Evolutionary conservation across 2,329 filamentous ascomycete species (phyloP).

Genomic region (Fusarium pininemorale): DNA sequence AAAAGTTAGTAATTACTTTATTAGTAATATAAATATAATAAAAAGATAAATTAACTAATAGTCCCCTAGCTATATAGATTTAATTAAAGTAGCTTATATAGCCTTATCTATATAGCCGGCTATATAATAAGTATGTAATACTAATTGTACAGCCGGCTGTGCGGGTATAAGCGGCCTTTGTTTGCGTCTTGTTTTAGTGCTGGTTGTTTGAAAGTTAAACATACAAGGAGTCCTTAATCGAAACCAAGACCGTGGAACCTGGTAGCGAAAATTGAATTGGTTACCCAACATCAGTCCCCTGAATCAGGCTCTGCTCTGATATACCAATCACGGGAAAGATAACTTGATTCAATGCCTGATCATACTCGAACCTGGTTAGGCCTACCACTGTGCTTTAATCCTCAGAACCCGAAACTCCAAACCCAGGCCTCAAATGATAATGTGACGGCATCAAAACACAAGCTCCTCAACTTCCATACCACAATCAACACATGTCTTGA

Average conservation of each 20-base stretch:
- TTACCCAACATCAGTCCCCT: not conserved
- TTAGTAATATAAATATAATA: too few species aligned
- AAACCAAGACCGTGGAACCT: not conserved
- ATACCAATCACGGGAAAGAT: not conserved
- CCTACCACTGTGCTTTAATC: not conserved
- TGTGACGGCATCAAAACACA: conserved; percentile 57
- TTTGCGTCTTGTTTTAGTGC: not conserved
- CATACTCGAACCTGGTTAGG: not conserved
- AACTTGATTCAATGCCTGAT: not conserved
- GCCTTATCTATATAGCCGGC: too few species aligned
- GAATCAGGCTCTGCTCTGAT: not conserved
- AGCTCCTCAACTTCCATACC: conserved; percentile 83
- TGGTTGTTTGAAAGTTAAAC: not conserved
- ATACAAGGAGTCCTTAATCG: not conserved
- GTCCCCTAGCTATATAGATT: too few species aligned
- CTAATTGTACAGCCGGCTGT: too few species aligned
- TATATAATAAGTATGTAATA: too few species aligned
- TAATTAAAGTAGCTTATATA: too few species aligned
- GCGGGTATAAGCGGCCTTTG: too few species aligned
- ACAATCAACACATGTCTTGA: conserved; percentile 82
- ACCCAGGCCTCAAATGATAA: not conserved
- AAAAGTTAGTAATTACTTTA: too few species aligned
- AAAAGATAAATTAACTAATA: too few species aligned
- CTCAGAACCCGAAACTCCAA: not conserved
- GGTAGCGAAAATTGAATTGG: not conserved